Percentiles rank a stretch among this genome's conserved stretches.
Evolutionary conservation across 1,284 basidiomycete genomes (phyloP).

Genomic region (Ceratobasidium sp.): DNA sequence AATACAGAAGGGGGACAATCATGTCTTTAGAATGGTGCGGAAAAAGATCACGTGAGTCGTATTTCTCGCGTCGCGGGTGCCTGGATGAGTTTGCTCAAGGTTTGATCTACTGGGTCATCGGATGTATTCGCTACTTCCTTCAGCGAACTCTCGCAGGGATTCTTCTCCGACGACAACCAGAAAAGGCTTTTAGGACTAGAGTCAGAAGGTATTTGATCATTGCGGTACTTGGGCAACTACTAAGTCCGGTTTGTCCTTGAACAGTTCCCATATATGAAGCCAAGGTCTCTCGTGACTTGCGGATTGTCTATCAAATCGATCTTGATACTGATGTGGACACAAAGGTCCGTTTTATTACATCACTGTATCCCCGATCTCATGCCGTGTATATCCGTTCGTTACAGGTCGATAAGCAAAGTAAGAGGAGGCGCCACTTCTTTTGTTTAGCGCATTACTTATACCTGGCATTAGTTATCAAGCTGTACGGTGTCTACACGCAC

Average conservation of each 20-base stretch:
- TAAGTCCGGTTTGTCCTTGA: no score
- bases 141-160: slow-evolving; percentile 50
- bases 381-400: neutral
- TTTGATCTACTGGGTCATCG: neutral
- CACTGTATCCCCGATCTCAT: neutral
- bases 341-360: slow-evolving; percentile 43
- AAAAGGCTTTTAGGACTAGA: slow-evolving; percentile 48
- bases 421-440: neutral
- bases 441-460: neutral
- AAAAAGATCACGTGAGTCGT: slow-evolving; percentile 47
- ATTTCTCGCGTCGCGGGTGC: slow-evolving; percentile 5
- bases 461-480: slow-evolving; percentile 37
- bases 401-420: slow-evolving; percentile 31
- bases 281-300: slow-evolving; percentile 50
- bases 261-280: slow-evolving; percentile 53
- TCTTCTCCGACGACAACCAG: slow-evolving; percentile 52
- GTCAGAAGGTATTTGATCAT: slow-evolving; percentile 27
- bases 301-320: slow-evolving; percentile 52
- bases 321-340: slow-evolving; percentile 38
- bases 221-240: neutral
- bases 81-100: neutral
- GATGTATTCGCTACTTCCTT: neutral
- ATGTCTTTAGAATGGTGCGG: slow-evolving; percentile 42
- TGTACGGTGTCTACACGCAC: slow-evolving; percentile 52
- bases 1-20: slow-evolving; percentile 33